Evolutionary conservation across 2,329 filamentous ascomycete genomes (phyloP).

Genomic region (Raffaelea arxii): DNA sequence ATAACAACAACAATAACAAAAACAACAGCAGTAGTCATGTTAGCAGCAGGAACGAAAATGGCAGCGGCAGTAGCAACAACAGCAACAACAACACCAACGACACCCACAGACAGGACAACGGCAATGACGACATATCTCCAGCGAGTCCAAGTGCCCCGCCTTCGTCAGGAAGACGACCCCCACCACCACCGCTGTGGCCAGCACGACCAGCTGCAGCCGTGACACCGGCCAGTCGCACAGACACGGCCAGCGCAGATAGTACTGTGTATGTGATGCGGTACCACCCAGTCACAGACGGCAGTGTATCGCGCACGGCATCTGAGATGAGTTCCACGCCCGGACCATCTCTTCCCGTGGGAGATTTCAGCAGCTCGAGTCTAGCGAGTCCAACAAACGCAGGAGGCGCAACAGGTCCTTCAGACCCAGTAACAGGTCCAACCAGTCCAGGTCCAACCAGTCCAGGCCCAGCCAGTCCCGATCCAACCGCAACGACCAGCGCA

Average conservation of each 20-base stretch:
- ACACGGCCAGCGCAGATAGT: slow-evolving; percentile 54
- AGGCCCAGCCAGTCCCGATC: not conserved
- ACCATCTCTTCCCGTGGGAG: not conserved
- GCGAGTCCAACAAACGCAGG: not conserved
- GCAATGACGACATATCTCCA: slow-evolving; percentile 16
- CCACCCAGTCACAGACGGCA: slow-evolving; percentile 42
- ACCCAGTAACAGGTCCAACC: not conserved
- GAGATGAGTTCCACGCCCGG: slow-evolving; percentile 19
- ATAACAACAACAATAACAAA: slow-evolving; percentile 6
- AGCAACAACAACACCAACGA: slow-evolving; percentile 18
- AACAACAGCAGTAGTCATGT: not conserved
- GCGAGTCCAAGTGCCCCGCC: slow-evolving; percentile 12
- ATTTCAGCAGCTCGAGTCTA: no score
- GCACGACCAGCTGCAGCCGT: slow-evolving; percentile 42
- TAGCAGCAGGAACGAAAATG: not conserved
- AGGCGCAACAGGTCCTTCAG: not conserved
- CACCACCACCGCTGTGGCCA: slow-evolving; percentile 43
- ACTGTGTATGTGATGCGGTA: slow-evolving; percentile 56
- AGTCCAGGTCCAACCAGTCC: no score
- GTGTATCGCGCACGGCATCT: slow-evolving; percentile 31
- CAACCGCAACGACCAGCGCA: not conserved
- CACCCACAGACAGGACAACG: no score
- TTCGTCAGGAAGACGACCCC: slow-evolving; percentile 2
- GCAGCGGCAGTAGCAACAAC: slow-evolving; percentile 9
- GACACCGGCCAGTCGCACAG: slow-evolving; percentile 50